Base-by-base conservation (phyloP, 768 basidiomycete species). In the Pleurotus salmoneostramineus region DNA sequence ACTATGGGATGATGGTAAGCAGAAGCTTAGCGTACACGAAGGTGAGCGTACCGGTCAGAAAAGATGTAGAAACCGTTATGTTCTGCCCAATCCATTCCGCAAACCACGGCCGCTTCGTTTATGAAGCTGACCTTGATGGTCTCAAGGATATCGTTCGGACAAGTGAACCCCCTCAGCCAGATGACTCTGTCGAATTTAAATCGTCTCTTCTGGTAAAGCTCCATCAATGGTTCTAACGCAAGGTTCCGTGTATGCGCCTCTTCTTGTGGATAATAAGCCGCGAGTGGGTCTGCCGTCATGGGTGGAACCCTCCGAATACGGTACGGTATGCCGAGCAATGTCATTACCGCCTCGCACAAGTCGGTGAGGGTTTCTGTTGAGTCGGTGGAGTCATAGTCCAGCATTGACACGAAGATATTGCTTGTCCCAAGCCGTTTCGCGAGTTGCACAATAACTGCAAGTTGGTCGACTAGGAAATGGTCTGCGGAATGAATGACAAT, bases 81-180 rank as follows among this genome's bases (percentile, higher is more conserved):
- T 71, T 99, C 95, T 8, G 95, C 96, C 97, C 97, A 99, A 68
- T 99, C 97, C 96, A 98, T 98, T n/a, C 95, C 96, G 68, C 97
- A 98, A 1, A 98, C 94, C 93, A 99, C 93, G 0, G 95, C 93
- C 2, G 97, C 97, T 63, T 95, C 85, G 68, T 98, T 99, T 34
- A 83, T 82, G 63, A 89, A 80, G 68, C 90, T 93, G 60, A 98
- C 89, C 61, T 95, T 87, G 68, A 98, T 85, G 21, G 91, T 96
- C 73, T 99, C 97, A 52, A 99, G 77, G 49, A 99, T 95, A 69
- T 99, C 97, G 66, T 94, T 96, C 2, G 97, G 97, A 68, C 97
- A 99, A 0, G 97, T 98, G 70, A 99, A 99, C 0, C 97, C 97
- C 67, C 98, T 99, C 60, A 98, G 79, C 97, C 97, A 99, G 46